Conservation (phyloP, 805 yeast genomes). For the Starmerella floricola region DNA sequence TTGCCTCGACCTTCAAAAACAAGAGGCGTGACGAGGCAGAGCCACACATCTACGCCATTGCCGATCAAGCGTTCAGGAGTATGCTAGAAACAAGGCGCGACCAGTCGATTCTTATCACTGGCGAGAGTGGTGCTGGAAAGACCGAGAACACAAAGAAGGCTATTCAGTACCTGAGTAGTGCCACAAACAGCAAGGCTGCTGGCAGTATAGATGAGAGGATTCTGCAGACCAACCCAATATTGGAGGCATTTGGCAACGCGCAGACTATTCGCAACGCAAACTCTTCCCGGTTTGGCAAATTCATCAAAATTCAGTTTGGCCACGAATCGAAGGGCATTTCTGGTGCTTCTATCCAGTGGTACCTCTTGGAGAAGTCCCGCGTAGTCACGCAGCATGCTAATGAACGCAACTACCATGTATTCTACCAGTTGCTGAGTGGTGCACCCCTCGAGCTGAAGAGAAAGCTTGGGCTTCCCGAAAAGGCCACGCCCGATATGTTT, state of each 20-base stretch:
- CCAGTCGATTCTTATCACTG: conserved; percentile 92
- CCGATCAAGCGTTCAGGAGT: conserved; percentile 74
- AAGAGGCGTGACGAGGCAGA: conserved; percentile 36
- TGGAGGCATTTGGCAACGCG: conserved; percentile 95
- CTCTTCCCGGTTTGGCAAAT: conserved; percentile 94
- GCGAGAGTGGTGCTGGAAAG: conserved; percentile 98
- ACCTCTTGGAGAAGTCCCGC: conserved; percentile 83
- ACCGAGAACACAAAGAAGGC: conserved; percentile 95
- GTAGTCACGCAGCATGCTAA: conserved; percentile 60
- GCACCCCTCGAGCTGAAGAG: conserved; percentile 34
- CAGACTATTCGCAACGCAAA: conserved; percentile 89
- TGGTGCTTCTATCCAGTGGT: conserved; percentile 93
- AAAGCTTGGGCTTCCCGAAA: conserved; percentile 29
- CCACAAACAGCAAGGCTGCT: conserved; percentile 32
- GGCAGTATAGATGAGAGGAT: conserved; percentile 63
- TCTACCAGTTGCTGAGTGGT: conserved; percentile 75
- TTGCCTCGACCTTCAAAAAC: conserved; percentile 45
- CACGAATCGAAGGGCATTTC: conserved; percentile 44
- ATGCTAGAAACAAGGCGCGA: conserved; percentile 55
- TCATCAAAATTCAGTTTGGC: conserved; percentile 72
- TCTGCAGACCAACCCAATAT: conserved; percentile 83
- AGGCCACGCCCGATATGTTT: conserved; percentile 39
- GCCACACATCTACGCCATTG: conserved; percentile 87
- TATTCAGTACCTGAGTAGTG: conserved; percentile 77
- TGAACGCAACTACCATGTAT: conserved; percentile 89